Percentiles rank a stretch among this genome's conserved stretches.
Evolutionary conservation across 2,329 filamentous ascomycete genomes (phyloP).

Genomic region (Scleromitrula shiraiana): DNA sequence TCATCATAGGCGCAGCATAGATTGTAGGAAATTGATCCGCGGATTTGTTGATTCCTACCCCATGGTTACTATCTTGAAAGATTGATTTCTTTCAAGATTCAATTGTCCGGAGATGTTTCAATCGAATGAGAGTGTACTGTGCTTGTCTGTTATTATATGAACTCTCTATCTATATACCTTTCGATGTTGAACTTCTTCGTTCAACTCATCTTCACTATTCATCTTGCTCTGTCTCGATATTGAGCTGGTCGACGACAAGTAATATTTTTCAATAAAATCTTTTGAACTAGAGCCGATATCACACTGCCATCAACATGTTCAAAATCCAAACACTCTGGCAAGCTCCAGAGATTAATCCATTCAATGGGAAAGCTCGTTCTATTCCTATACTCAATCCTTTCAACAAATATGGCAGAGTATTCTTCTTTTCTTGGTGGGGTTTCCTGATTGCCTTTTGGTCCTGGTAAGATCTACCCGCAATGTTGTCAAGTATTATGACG

Average conservation of each 20-base stretch:
- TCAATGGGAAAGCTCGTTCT: conserved; percentile 74
- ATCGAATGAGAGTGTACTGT: neutral
- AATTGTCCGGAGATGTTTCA: conserved; percentile 5
- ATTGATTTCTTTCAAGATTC: neutral
- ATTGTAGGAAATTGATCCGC: neutral
- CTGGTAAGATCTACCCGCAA: no score
- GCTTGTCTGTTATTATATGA: neutral
- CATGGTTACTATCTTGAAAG: neutral
- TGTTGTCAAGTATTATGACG: no score
- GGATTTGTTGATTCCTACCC: neutral
- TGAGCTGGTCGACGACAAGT: neutral
- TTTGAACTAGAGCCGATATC: no score
- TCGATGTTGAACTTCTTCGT: neutral
- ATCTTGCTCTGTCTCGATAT: neutral
- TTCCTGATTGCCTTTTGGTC: conserved; percentile 87
- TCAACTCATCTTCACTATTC: neutral
- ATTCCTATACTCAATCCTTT: conserved; percentile 73
- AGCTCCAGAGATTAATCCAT: conserved; percentile 50
- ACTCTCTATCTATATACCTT: conserved; percentile 3
- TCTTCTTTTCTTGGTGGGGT: conserved; percentile 82
- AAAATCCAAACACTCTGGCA: conserved; percentile 22
- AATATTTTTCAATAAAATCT: neutral
- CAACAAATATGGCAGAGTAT: conserved; percentile 75
- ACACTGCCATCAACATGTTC: conserved; percentile 10
- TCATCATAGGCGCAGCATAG: neutral